Conservation (phyloP, 305 asterid species). For the Rubia peregrina region DNA sequence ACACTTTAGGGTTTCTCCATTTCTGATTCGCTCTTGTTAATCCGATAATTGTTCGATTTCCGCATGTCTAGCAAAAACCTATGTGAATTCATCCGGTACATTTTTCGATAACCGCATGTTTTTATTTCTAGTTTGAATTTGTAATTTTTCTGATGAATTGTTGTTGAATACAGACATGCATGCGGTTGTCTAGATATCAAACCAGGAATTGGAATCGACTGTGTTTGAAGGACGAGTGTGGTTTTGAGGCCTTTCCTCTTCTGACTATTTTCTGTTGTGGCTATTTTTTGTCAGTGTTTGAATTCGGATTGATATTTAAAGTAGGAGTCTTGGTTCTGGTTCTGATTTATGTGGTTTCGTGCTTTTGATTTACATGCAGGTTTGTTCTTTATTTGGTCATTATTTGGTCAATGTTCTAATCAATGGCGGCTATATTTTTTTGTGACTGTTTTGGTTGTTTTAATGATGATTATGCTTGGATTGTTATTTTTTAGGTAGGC, state of each 20-base stretch:
- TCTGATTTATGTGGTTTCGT: constrained; percentile 18
- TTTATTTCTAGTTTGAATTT: not conserved
- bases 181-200: constrained; percentile 33
- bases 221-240: constrained; percentile 23
- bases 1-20: not conserved
- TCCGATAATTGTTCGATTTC: too few species aligned
- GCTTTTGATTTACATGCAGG: constrained; percentile 26
- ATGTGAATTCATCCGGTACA: not conserved
- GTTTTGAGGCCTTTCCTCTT: constrained; percentile 30
- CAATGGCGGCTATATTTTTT: not conserved
- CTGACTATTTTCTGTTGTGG: constrained; percentile 15
- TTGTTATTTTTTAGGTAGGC: not conserved
- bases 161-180: constrained; percentile 12
- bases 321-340: constrained; percentile 12
- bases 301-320: not conserved
- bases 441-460: not conserved
- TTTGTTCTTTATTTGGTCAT: constrained; percentile 37
- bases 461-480: not conserved
- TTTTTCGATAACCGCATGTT: not conserved
- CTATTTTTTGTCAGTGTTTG: not conserved
- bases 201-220: constrained; percentile 24
- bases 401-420: constrained; percentile 29
- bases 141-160: not conserved
- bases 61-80: not conserved
- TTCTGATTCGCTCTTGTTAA: not conserved